Evolutionary conservation across 83 land plant genomes (phyloP).

Genomic region (Thuja plicata): DNA sequence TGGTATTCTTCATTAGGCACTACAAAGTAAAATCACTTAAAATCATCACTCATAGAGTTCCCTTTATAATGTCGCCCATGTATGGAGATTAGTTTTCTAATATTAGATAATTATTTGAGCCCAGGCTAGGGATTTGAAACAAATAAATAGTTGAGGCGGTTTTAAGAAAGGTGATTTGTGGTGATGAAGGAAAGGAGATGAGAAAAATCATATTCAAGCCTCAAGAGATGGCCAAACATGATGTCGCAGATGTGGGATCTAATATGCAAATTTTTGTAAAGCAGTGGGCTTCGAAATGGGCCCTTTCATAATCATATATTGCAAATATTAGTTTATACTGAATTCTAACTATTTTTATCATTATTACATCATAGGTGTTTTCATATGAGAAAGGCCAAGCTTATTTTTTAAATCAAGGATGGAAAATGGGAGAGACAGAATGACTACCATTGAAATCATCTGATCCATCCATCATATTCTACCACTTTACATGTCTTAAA

Average conservation of each 20-base stretch:
- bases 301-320: too few relatives aligned
- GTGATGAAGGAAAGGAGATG: neutral
- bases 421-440: too few relatives aligned
- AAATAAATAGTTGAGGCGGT: neutral
- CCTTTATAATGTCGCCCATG: neutral
- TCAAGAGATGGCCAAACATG: neutral
- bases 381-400: too few relatives aligned
- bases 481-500: too few relatives aligned
- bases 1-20: neutral
- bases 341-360: too few relatives aligned
- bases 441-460: too few relatives aligned
- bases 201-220: neutral
- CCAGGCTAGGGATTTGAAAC: neutral
- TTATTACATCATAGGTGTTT: too few relatives aligned
- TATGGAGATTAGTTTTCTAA: conserved; percentile 10
- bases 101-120: neutral
- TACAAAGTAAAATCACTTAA: neutral
- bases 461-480: too few relatives aligned
- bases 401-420: too few relatives aligned
- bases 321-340: too few relatives aligned
- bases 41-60: neutral
- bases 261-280: neutral
- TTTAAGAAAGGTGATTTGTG: neutral
- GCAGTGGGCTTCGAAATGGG: too few relatives aligned
- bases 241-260: neutral